Evolutionary conservation across 208 protist genomes (phyloP).

Genomic region (Leishmania braziliensis): DNA sequence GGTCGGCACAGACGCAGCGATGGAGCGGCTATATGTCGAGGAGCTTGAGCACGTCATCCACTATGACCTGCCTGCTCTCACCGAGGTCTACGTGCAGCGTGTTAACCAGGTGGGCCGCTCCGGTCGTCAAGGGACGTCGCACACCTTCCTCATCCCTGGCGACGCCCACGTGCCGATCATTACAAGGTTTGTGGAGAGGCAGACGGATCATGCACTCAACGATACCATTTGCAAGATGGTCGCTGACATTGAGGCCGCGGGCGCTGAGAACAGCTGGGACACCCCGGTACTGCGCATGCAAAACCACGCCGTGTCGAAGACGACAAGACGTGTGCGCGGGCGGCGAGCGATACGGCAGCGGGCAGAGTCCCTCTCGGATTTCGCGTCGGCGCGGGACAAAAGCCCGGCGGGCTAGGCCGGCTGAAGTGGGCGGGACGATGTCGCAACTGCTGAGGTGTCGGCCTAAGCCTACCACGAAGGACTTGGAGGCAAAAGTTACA

Average conservation of each 20-base stretch:
- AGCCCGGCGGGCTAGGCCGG: slow-evolving; percentile 9
- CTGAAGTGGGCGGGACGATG: too few relatives aligned
- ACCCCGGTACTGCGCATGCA: slow-evolving; percentile 24
- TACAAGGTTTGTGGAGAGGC: slow-evolving; percentile 56
- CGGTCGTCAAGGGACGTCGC: slow-evolving; percentile 92
- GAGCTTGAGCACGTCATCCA: slow-evolving; percentile 96
- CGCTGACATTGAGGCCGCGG: slow-evolving; percentile 17
- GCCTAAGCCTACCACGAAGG: neutral
- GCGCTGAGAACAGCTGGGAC: slow-evolving; percentile 48
- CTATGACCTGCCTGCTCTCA: slow-evolving; percentile 94
- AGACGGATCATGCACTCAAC: slow-evolving; percentile 41
- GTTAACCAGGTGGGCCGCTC: slow-evolving; percentile 97
- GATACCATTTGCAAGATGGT: slow-evolving; percentile 34
- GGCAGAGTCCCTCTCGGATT: slow-evolving; percentile 24
- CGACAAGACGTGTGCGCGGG: slow-evolving; percentile 46
- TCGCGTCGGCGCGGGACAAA: slow-evolving; percentile 13
- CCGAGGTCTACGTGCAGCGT: slow-evolving; percentile 98
- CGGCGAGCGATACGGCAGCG: slow-evolving; percentile 34
- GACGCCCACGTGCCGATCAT: slow-evolving; percentile 62
- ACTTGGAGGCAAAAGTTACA: neutral
- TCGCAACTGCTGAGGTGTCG: neutral
- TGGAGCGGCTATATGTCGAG: slow-evolving; percentile 94
- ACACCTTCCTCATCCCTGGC: slow-evolving; percentile 90
- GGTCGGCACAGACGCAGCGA: slow-evolving; percentile 96
- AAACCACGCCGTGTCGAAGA: slow-evolving; percentile 24